Evolutionary conservation across 2,329 filamentous ascomycete genomes (phyloP).

Genomic region (Stagonosporopsis tanaceti): DNA sequence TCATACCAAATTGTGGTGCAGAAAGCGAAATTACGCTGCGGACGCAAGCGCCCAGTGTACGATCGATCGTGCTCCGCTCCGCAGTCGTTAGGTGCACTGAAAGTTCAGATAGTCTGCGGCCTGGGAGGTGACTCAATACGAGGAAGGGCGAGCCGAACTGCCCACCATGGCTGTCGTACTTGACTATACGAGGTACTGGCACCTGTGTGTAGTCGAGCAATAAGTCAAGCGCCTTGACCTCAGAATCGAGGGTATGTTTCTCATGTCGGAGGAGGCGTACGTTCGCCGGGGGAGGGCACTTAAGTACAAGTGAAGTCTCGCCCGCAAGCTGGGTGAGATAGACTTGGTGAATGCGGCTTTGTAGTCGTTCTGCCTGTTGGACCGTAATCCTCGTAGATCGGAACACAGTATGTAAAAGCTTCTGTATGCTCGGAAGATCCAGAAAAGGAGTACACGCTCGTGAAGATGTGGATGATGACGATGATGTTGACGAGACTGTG

Average conservation of each 20-base stretch:
- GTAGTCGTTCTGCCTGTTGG: constrained; percentile 46
- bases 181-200: constrained; percentile 51
- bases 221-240: constrained; percentile 50
- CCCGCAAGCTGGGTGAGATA: constrained; percentile 52
- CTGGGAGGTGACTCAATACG: constrained; percentile 44
- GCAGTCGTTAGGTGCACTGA: constrained; percentile 42
- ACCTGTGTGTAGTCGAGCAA: constrained; percentile 48
- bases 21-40: constrained; percentile 55
- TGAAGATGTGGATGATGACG: constrained; percentile 38
- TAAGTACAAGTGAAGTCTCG: constrained; percentile 52
- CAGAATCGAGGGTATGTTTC: constrained; percentile 50
- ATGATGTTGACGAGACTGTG: constrained; percentile 36
- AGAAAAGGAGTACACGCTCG: constrained; percentile 29
- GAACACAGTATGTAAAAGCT: constrained; percentile 41
- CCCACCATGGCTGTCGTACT: constrained; percentile 45
- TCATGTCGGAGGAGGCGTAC: constrained; percentile 55
- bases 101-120: constrained; percentile 45
- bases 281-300: constrained; percentile 50
- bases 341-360: constrained; percentile 50
- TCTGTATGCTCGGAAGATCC: constrained; percentile 47
- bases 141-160: constrained; percentile 44
- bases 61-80: constrained; percentile 51
- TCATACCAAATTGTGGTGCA: constrained; percentile 60
- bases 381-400: constrained; percentile 43
- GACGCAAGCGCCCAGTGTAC: constrained; percentile 51